Evolutionary conservation across 1,139 yeast species (phyloP).

Genomic region (Blastobotrys buckinghamii): DNA sequence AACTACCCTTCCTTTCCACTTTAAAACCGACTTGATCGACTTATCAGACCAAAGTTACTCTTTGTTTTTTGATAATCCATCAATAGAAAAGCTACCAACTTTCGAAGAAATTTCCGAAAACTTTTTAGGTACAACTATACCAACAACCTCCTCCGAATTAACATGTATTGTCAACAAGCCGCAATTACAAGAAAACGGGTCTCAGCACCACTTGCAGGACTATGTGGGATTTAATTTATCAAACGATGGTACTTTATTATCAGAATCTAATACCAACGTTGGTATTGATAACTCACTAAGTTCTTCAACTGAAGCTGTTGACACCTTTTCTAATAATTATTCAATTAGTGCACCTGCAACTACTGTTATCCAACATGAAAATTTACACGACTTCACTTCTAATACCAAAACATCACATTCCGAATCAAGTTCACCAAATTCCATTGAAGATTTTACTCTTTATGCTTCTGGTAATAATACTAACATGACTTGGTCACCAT

Average conservation of each 20-base stretch:
- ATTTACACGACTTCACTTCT: not conserved
- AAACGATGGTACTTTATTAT: not conserved
- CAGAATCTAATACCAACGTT: not conserved
- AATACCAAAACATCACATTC: not conserved
- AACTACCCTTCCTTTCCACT: constrained; percentile 3
- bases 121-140: not conserved
- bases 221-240: too few relatives aligned
- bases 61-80: constrained; percentile 15
- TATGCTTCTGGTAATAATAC: not conserved
- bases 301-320: not conserved
- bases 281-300: not conserved
- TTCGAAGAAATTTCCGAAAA: not conserved
- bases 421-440: constrained; percentile 7
- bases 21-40: constrained; percentile 13
- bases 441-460: not conserved
- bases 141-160: not conserved
- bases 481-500: constrained; percentile 11
- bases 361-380: constrained; percentile 1
- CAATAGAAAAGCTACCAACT: not conserved
- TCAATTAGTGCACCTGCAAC: constrained; percentile 7
- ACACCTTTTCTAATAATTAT: not conserved
- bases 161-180: constrained; percentile 3
- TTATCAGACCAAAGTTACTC: constrained; percentile 15
- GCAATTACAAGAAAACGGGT: not conserved
- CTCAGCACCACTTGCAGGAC: not conserved